A percentile compares a stretch with the other conserved stretches of the same genome.
phyloP scores from a whole-genome alignment of 2,329 filamentous ascomycete species.

The Phialophora chinensis region DNA sequence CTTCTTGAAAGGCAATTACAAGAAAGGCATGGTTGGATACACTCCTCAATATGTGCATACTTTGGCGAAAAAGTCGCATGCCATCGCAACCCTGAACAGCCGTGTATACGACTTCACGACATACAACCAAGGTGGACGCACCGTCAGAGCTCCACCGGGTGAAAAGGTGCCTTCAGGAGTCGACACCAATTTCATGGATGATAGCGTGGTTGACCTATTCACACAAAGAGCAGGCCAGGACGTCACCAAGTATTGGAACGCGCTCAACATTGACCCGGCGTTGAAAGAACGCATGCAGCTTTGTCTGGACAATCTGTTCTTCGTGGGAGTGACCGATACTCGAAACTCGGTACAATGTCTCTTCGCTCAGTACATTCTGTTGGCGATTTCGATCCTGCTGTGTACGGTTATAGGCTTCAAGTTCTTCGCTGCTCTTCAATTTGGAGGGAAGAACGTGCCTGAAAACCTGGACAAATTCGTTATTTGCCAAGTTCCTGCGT shows the following conservation, averaged over 20 bases:
- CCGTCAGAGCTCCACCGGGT: slow-evolving; percentile 63
- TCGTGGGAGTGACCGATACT: slow-evolving; percentile 88
- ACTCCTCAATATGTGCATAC: slow-evolving; percentile 76
- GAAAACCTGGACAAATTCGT: slow-evolving; percentile 98
- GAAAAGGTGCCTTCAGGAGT: slow-evolving; percentile 55
- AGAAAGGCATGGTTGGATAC: slow-evolving; percentile 87
- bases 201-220: slow-evolving; percentile 76
- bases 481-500: slow-evolving; percentile 96
- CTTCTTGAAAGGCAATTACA: slow-evolving; percentile 75
- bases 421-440: slow-evolving; percentile 94
- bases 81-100: slow-evolving; percentile 77
- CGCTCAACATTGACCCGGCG: slow-evolving; percentile 63
- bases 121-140: slow-evolving; percentile 78
- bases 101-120: slow-evolving; percentile 88
- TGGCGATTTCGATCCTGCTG: slow-evolving; percentile 81
- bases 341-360: slow-evolving; percentile 82
- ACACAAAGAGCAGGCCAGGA: slow-evolving; percentile 76
- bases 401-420: slow-evolving; percentile 89
- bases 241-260: slow-evolving; percentile 81
- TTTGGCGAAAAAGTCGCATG: slow-evolving; percentile 66
- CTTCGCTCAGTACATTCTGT: slow-evolving; percentile 87
- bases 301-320: slow-evolving; percentile 94
- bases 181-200: slow-evolving; percentile 80
- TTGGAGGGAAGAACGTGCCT: slow-evolving; percentile 85
- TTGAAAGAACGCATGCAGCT: slow-evolving; percentile 72